Evolutionary conservation across 2,329 filamentous ascomycete species (phyloP).

Genomic region (Microdochium paspali): DNA sequence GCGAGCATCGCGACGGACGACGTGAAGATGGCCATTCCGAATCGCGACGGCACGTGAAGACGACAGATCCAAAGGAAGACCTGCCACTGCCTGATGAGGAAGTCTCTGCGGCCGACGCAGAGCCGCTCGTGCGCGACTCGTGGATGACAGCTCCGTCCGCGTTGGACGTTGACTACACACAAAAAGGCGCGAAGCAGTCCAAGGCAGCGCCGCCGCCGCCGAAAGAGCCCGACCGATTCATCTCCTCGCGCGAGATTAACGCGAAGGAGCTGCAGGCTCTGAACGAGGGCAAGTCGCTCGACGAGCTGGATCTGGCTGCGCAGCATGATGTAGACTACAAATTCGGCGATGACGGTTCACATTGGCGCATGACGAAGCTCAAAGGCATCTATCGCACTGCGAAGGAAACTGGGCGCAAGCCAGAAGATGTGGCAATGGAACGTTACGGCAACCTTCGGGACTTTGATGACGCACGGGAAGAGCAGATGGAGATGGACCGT

Average conservation of each 20-base stretch:
- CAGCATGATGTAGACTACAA: conserved; percentile 64
- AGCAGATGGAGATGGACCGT: conserved; percentile 82
- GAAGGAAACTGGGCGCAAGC: conserved; percentile 57
- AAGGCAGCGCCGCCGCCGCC: conserved; percentile 40
- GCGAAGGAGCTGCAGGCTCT: conserved; percentile 51
- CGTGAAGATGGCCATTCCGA: conserved; percentile 19
- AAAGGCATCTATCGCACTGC: conserved; percentile 75
- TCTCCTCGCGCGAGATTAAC: conserved; percentile 80
- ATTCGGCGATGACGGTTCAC: conserved; percentile 81
- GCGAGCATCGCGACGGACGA: conserved; percentile 14
- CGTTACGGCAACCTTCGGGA: conserved; percentile 71
- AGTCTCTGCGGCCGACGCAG: conserved; percentile 19
- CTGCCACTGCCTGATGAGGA: conserved; percentile 42
- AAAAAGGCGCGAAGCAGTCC: conserved; percentile 45
- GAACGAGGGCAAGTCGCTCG: conserved; percentile 43
- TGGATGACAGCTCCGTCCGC: conserved; percentile 92
- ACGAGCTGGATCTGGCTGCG: conserved; percentile 42
- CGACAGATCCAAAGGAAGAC: conserved; percentile 38
- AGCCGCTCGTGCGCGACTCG: conserved; percentile 55
- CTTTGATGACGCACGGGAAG: conserved; percentile 89
- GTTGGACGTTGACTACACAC: conserved; percentile 75
- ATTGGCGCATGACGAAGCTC: conserved; percentile 95
- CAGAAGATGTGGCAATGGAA: conserved; percentile 78
- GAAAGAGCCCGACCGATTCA: conserved; percentile 56
- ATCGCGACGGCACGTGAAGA: conserved; percentile 28